Base-by-base conservation (phyloP, 2,329 filamentous ascomycete species). In the Colletotrichum australisinense region DNA sequence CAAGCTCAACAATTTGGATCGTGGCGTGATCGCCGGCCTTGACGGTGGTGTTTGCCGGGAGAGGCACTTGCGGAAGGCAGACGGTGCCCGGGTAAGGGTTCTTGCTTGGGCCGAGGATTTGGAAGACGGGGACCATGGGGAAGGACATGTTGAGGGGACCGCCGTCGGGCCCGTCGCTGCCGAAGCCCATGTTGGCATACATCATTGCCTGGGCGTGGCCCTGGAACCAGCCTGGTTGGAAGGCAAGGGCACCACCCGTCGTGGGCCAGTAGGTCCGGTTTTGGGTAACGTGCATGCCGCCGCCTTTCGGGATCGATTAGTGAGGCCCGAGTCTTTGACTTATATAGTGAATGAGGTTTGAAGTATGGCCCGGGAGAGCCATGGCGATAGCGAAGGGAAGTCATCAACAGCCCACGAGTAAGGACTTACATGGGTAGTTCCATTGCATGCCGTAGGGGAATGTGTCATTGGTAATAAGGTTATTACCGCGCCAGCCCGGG, bases 161-260 rank as follows among this genome's bases (percentile, higher is more conserved):
- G 72, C 82, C 79, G 73, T 88, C 87, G 19, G 91, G 90, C 0
- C 89, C 90, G 11, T 89, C 87, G 42, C 89, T 94, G 76, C 94
- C 95, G 76, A 95, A 91, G 76, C 97, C 97, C 68, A 98, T 88
- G 86, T 98, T 98, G 84, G 98, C 87, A 85, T 97, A 98, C 80
- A 98, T 88, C 78, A 95, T 90, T 22, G 95, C 96, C 6, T 91
- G 92, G 46, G 89, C 83, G 82, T 98, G 97, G 76, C 97, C 97
- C 72, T 92, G 91, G 86, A 98, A 98, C 97, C 97, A 98, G 79
- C 96, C 97, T 0, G 97, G 97, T 80, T 98, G 96, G 78, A 98
- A 89, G 63, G 95, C 90, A 74, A 99, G 80, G n/a, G 95, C 95
- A 75, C 97, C 97, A 77, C 97, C 97, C 35, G 85, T 90, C 63